phyloP scores from a whole-genome alignment of 2,329 filamentous ascomycete genomes.

The Ophiocordyceps camponoti-rufipedis region DNA sequence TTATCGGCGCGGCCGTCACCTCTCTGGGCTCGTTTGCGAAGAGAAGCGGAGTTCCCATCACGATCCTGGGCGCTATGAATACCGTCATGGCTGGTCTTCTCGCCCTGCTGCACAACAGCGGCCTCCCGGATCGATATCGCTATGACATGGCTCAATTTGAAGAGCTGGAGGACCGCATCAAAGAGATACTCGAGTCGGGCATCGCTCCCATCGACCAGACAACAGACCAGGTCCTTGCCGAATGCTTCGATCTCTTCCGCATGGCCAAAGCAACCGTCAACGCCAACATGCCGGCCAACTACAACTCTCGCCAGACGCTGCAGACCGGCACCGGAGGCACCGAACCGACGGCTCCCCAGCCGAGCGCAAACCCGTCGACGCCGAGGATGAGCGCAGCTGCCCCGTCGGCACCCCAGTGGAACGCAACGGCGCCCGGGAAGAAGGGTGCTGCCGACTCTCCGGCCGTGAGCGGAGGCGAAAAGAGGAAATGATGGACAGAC shows the following conservation, averaged over 20 bases:
- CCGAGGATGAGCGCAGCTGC: no score
- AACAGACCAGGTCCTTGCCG: constrained; percentile 26
- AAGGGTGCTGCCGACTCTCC: neutral
- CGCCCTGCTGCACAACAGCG: constrained; percentile 33
- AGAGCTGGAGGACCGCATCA: constrained; percentile 30
- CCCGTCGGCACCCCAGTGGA: no score
- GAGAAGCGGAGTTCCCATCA: constrained; percentile 22
- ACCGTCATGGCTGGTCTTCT: constrained; percentile 31
- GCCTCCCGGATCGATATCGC: constrained; percentile 31
- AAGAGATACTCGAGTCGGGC: constrained; percentile 27
- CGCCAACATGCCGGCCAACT: constrained; percentile 26
- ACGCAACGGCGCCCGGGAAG: no score
- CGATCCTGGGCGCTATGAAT: constrained; percentile 29
- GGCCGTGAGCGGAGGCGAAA: neutral
- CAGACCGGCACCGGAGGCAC: constrained; percentile 2
- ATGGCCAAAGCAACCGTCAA: constrained; percentile 27
- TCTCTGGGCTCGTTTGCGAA: constrained; percentile 26
- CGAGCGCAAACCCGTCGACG: neutral
- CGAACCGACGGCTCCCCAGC: neutral
- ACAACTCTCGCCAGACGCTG: constrained; percentile 11
- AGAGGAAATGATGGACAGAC: neutral
- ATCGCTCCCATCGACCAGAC: constrained; percentile 23
- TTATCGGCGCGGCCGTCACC: constrained; percentile 28
- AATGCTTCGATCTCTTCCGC: constrained; percentile 27
- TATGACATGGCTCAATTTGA: constrained; percentile 30